phyloP scores from a whole-genome alignment of 352 stramenopile species.

The Thalassiosira ordinaria region DNA sequence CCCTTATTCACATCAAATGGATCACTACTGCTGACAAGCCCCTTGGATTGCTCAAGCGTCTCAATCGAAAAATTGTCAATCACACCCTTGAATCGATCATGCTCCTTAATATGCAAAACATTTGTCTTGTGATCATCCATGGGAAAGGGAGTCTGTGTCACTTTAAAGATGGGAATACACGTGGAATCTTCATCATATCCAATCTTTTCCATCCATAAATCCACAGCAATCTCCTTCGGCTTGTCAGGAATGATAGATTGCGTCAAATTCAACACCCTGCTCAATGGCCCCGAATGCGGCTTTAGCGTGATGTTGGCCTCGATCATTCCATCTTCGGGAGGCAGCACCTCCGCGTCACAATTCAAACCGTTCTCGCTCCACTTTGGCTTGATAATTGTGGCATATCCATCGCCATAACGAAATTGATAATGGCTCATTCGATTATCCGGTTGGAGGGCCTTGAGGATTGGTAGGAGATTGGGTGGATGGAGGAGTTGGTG shows the following conservation, averaged over 20 bases:
- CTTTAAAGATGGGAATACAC: too few relatives aligned
- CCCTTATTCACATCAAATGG: not conserved
- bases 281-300: not conserved
- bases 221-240: not conserved
- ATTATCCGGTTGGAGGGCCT: not conserved
- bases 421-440: not conserved
- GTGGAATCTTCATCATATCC: not conserved
- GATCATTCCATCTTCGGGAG: not conserved
- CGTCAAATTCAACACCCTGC: not conserved
- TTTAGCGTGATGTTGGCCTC: not conserved
- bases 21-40: not conserved
- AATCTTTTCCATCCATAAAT: not conserved
- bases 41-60: not conserved
- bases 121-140: not conserved
- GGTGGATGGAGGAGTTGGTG: not conserved
- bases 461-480: not conserved
- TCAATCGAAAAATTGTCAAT: not conserved
- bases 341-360: too few relatives aligned
- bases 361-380: not conserved
- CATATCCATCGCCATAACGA: not conserved
- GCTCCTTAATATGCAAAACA: not conserved
- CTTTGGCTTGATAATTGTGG: not conserved
- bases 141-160: not conserved
- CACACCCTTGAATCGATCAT: not conserved
- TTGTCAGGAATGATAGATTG: not conserved